Evolutionary conservation across 306 rosid genomes (phyloP).

Genomic region (Calophaca sinica): DNA sequence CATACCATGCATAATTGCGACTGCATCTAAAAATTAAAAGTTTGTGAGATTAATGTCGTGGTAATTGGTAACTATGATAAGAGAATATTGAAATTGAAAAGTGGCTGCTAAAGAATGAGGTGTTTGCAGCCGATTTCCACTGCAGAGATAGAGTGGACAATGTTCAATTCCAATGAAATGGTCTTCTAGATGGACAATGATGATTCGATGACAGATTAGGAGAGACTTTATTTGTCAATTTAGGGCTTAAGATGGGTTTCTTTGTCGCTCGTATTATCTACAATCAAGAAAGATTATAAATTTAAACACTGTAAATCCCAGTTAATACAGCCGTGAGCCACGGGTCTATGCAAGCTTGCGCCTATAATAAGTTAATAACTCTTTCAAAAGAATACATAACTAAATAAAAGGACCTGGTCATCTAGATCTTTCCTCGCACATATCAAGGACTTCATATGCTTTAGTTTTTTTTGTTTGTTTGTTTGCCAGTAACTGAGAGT

Average conservation of each 20-base stretch:
- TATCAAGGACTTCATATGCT: constrained; percentile 3
- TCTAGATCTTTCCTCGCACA: neutral
- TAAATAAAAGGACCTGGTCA: no score
- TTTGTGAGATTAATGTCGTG: neutral
- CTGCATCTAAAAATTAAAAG: constrained; percentile 14
- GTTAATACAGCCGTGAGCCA: neutral
- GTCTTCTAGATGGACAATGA: neutral
- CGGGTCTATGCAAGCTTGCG: no score
- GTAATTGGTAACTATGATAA: neutral
- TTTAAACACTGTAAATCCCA: neutral
- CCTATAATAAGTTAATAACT: no score
- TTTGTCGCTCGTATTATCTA: constrained; percentile 2
- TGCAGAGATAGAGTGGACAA: constrained; percentile 4
- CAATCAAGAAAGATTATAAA: constrained; percentile 1
- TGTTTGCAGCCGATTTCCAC: constrained; percentile 7
- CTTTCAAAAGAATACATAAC: no score
- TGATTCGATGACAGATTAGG: constrained; percentile 6
- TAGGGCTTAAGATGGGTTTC: neutral
- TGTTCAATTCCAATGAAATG: constrained; percentile 3
- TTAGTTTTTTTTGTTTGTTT: neutral
- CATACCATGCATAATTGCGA: neutral
- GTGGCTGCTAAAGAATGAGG: neutral
- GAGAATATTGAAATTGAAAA: constrained; percentile 33
- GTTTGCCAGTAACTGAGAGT: neutral
- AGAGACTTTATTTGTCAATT: constrained; percentile 18